A percentile compares a stretch with the other conserved stretches of the same genome.
Conservation (phyloP, 2,329 filamentous ascomycete species). For the Aspergillus pseudonomiae region DNA sequence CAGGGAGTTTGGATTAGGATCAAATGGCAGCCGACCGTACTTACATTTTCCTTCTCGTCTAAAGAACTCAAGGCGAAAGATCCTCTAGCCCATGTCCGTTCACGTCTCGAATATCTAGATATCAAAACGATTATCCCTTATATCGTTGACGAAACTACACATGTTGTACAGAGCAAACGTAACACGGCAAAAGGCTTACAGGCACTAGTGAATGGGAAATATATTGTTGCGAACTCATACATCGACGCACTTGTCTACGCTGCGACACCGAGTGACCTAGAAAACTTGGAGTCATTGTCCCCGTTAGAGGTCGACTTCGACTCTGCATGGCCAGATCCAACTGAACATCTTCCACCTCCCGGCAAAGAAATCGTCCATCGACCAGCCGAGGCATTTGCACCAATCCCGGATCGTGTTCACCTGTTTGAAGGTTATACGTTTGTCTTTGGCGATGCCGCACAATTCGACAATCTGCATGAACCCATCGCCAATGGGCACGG, state of each 20-base stretch:
- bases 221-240: conserved; percentile 74
- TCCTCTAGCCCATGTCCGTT: conserved; percentile 63
- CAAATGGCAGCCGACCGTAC: conserved; percentile 76
- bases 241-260: conserved; percentile 71
- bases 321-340: conserved; percentile 73
- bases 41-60: conserved; percentile 76
- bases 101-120: conserved; percentile 78
- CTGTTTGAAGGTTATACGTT: conserved; percentile 89
- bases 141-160: conserved; percentile 71
- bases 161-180: conserved; percentile 84
- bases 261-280: conserved; percentile 55
- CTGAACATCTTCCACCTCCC: conserved; percentile 70
- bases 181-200: conserved; percentile 88
- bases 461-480: conserved; percentile 74
- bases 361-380: conserved; percentile 75
- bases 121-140: conserved; percentile 82
- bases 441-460: conserved; percentile 75
- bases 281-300: conserved; percentile 55
- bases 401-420: conserved; percentile 65
- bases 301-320: conserved; percentile 80
- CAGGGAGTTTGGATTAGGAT: conserved; percentile 54
- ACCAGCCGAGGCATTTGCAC: conserved; percentile 70
- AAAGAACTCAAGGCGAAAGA: conserved; percentile 69
- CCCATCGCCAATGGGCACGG: conserved; percentile 79
- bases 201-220: conserved; percentile 77